These are phyloP conservation scores for Yarrowia hollandica DNA, from an alignment of 805 yeast genomes.

Conservation along the genomic window DNA sequence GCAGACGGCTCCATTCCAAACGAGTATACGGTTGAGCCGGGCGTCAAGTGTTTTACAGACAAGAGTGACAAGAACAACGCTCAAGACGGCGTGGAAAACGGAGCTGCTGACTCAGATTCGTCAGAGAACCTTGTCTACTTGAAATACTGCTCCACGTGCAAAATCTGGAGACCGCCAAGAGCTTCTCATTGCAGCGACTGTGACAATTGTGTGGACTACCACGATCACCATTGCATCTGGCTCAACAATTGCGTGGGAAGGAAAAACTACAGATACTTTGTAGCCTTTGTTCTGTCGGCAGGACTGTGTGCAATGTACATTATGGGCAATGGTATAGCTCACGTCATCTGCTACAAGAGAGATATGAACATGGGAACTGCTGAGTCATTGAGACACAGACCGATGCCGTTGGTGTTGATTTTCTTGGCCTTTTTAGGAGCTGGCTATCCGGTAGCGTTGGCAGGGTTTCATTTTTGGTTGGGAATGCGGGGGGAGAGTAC, in stretches of 20 bases:
- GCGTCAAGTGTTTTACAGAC: constrained; percentile 48
- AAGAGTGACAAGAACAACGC: not conserved
- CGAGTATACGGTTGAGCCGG: constrained; percentile 55
- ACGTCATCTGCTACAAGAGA: constrained; percentile 38
- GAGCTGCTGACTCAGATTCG: not conserved
- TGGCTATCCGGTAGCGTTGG: constrained; percentile 56
- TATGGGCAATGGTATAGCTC: constrained; percentile 40
- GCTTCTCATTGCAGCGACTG: constrained; percentile 74
- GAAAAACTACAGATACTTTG: constrained; percentile 55
- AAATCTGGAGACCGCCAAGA: constrained; percentile 75
- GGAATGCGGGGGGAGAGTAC: constrained; percentile 65
- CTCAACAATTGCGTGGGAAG: constrained; percentile 76
- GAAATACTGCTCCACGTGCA: constrained; percentile 64
- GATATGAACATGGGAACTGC: constrained; percentile 34
- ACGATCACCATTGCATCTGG: constrained; percentile 76
- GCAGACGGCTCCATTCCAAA: constrained; percentile 46
- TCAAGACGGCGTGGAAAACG: too few species aligned
- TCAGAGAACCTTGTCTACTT: constrained; percentile 45
- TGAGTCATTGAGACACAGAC: constrained; percentile 38
- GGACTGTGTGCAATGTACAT: constrained; percentile 41
- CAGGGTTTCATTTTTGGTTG: constrained; percentile 56
- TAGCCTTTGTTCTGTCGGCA: constrained; percentile 48
- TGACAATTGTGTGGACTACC: constrained; percentile 59
- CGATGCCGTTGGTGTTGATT: constrained; percentile 45
- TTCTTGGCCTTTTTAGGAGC: constrained; percentile 54